These are phyloP conservation scores for Phytopythium montanum DNA, from an alignment of 352 stramenopile genomes.

Conservation along the genomic window DNA sequence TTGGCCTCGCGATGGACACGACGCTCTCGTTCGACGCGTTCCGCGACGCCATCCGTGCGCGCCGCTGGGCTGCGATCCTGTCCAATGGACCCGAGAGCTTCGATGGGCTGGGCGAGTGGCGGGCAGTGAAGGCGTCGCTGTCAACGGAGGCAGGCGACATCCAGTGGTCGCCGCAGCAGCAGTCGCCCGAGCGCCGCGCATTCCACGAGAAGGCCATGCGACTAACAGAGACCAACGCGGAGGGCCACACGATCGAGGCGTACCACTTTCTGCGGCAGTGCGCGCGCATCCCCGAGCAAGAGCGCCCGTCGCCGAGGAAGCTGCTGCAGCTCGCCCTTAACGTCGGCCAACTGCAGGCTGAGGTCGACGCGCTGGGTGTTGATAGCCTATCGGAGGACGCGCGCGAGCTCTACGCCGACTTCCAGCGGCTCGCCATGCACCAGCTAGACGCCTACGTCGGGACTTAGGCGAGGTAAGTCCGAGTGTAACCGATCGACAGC, in stretches of 20 bases:
- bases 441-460: background rate
- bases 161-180: conserved; percentile 3
- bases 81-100: background rate
- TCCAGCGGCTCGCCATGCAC: conserved; percentile 1
- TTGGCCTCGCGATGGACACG: background rate
- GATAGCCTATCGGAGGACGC: background rate
- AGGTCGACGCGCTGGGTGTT: background rate
- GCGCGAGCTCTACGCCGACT: background rate
- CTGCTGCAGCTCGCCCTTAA: conserved; percentile 5
- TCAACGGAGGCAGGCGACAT: background rate
- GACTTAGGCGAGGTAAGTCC: too few species aligned
- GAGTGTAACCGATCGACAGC: too few species aligned
- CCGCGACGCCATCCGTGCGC: conserved; percentile 2
- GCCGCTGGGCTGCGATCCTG: background rate
- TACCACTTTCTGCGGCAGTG: conserved; percentile 6
- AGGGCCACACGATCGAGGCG: background rate
- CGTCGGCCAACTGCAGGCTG: conserved; percentile 1
- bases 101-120: conserved; percentile 2
- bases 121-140: background rate
- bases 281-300: conserved; percentile 2
- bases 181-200: background rate
- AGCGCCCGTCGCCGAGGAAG: conserved; percentile 4
- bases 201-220: conserved; percentile 1
- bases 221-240: background rate
- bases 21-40: background rate